These are phyloP conservation scores for Fusarium xylarioides DNA, from an alignment of 2,329 filamentous ascomycete genomes.

Conservation along the genomic window DNA sequence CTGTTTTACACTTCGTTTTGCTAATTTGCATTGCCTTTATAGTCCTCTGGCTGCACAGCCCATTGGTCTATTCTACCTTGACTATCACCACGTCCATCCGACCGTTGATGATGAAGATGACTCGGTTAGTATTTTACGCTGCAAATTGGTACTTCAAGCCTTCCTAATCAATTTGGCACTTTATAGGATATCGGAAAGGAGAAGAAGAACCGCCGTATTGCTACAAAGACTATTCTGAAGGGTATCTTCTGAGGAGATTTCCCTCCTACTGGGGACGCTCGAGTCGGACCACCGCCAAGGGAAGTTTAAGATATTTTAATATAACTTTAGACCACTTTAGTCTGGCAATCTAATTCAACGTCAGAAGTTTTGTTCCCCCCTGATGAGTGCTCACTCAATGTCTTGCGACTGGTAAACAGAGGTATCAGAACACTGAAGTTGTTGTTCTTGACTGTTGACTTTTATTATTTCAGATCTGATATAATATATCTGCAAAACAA, in stretches of 20 bases:
- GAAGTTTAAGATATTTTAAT: background rate
- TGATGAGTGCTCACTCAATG: background rate
- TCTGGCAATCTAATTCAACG: background rate
- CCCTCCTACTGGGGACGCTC: background rate
- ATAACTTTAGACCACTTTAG: background rate
- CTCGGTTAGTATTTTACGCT: background rate
- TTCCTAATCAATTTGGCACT: background rate
- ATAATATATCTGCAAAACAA: conserved; percentile 1
- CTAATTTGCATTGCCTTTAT: background rate
- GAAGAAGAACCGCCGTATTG: background rate
- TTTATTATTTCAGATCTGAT: conserved; percentile 20
- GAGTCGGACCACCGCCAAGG: background rate
- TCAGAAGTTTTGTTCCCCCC: background rate
- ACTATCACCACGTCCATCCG: background rate
- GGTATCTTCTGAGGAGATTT: background rate
- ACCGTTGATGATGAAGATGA: background rate
- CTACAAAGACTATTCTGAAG: background rate
- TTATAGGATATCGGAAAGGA: background rate
- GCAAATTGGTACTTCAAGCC: background rate
- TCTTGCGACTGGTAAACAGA: background rate
- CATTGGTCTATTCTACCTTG: too few relatives aligned
- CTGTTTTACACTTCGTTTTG: background rate
- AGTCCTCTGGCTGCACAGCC: too few relatives aligned
- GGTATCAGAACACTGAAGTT: background rate
- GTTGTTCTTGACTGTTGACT: background rate